Base-by-base conservation (phyloP, 1,284 basidiomycete genomes). In the Trichosporon ovoides region DNA sequence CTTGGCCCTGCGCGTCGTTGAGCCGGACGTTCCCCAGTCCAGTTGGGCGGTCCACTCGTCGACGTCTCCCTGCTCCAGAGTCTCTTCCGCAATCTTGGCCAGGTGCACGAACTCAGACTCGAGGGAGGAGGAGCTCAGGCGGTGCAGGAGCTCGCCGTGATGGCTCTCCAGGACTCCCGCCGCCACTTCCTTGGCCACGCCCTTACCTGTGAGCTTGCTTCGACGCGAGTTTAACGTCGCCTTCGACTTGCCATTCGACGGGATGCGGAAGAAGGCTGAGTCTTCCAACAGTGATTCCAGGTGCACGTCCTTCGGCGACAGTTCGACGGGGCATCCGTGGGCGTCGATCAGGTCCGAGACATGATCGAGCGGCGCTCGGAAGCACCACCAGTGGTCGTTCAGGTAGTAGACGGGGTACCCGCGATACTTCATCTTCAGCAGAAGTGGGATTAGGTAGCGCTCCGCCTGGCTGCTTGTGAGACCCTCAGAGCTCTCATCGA, bases 381-480 rank as follows among this genome's bases (percentile, higher is more conserved):
- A 77, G 35, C 78, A 73, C 78, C 78, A 80, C 12, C 66, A 65
- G 35, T 76, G 68, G 18, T 74, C 67, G 1, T 60, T 38, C 14
- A 72, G 66, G 43, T 72, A 69, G 11, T 72, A 68, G 20, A 79
- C 69, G 0, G 78, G 78, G 55, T 75, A 69, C 2, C 68, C 69
- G 46, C 68, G 67, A 63, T 64, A 78, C 3, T 68, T 65, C 33
- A 78, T 48, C 24, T 67, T 73, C 14, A 80, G 63, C 33, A 79
- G 52, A 12, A 74, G 68, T 0, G 79, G 79, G 1, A 78, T 51
- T 28, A 73, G 35, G 56, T 67, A 49, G 9, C 67, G 64, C 53
- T 71, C 65, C 38, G 46, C 61, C 38, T 52, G 40, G 22, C 34
- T 59, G 10, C 64, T 64, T 6, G 58, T 48, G 7, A 72, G 46